Percentiles rank a stretch among this genome's conserved stretches.
Evolutionary conservation across 306 rosid genomes (phyloP).

Genomic region (Cicer cuneatum): DNA sequence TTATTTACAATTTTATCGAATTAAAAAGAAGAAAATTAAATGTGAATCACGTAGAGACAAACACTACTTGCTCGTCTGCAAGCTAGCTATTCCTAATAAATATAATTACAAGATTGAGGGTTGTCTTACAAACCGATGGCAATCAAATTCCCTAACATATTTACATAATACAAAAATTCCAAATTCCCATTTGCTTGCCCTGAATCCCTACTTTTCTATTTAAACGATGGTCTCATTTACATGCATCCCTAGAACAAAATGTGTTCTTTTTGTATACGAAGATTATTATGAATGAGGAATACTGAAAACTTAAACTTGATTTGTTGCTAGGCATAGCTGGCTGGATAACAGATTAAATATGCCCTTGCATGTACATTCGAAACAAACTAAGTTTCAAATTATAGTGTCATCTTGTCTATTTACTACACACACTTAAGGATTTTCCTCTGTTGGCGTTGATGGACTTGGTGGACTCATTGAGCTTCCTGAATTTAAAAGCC

Average conservation of each 20-base stretch:
- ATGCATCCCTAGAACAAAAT: background rate
- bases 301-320: background rate
- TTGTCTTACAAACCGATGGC: background rate
- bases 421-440: constrained; percentile 3
- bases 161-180: constrained; percentile 30
- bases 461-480: constrained; percentile 40
- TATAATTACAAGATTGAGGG: no score
- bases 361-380: constrained; percentile 11
- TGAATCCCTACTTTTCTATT: background rate
- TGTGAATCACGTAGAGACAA: no score
- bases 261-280: background rate
- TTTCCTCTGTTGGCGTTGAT: constrained; percentile 44
- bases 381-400: constrained; percentile 6
- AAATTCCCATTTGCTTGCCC: background rate
- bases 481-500: constrained; percentile 46
- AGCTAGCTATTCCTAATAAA: no score
- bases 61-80: no score
- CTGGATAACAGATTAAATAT: background rate
- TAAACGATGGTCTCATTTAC: background rate
- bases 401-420: background rate
- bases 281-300: background rate
- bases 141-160: constrained; percentile 23
- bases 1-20: no score
- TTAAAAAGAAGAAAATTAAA: no score
- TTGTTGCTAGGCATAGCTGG: background rate